Base-by-base conservation (phyloP, 495 filamentous ascomycete species). In the Hypoxylon fragiforme region DNA sequence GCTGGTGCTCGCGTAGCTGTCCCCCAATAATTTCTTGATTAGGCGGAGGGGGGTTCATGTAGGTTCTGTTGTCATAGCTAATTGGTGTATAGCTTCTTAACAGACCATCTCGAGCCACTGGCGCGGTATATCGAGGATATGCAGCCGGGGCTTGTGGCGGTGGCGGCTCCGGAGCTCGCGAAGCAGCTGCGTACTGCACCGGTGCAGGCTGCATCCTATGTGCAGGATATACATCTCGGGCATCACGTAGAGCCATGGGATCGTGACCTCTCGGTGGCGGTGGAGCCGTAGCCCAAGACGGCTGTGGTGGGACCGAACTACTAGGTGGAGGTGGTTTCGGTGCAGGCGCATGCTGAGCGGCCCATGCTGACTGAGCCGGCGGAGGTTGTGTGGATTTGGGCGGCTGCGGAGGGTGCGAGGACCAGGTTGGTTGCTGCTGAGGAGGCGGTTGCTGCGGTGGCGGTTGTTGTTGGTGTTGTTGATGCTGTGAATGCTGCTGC, bases 361-460 rank as follows among this genome's bases (percentile, higher is more conserved):
- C 75, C 76, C 76, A 79, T 9, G 73, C 68, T 2, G 75, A 69
- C 26, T 70, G 68, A 5, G 67, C 46, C 7, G 70, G 67, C 16
- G 66, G 66, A 2, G 69, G 64, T 50, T 76, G 72, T 15, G 62
- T 62, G 6, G 68, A 37, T 52, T 75, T 75, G 7, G 74, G 66
- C 3, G 70, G 69, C 9, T 65, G 65, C 22, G 65, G 62, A 40
- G 70, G 69, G 31, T 75, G 74, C 1, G 72, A 62, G 4, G 67
- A 50, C 44, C 65, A 68, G 16, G 51, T 30, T 30, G 51, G 44
- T 18, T 52, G 57, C 12, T 39, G 66, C 52, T 71, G 72, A 63
- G 22, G 63, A 32, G 26, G 63, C 14, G 59, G 54, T 20, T 44
- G 46, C 24, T 44, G 61, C 34, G 52, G 56, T 22, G 52, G 53